Base-by-base conservation (phyloP, 768 basidiomycete genomes). In the Dentipellis fragilis region DNA sequence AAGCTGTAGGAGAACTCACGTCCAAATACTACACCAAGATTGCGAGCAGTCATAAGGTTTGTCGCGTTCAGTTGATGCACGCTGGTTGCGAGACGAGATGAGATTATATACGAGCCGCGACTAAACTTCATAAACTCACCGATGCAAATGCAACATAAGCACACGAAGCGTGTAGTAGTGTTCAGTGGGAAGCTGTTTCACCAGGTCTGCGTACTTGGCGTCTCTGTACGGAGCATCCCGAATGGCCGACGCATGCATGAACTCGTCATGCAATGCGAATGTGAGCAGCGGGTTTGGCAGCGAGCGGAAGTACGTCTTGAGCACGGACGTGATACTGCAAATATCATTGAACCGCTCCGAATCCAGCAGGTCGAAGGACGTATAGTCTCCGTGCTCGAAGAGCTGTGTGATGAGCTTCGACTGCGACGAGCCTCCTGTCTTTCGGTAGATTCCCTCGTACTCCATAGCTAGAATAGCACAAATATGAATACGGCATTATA, bases 381-480 rank as follows among this genome's bases (percentile, higher is more conserved):
- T 67, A 68, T 96, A 95, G 67, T 95, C 87, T 54, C 92, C 93
- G 49, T 88, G 81, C 65, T 98, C 96, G 64, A 99, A 99, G 22
- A 95, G 75, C 59, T 94, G 89, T 0, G 91, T 93, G 71, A 99
- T 97, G 52, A 78, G 78, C 73, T 95, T 95, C 37, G 91, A 88
- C 64, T 94, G 94, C 2, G 88, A 80, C 29, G 89, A 84, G 2
- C 96, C 96, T 34, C 96, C 96, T 0, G 87, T 92, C 73, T 99
- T 99, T 59, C 96, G 91, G 69, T 99, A 99, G 60, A 99, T 92
- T 10, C 96, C 96, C 69, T 99, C 96, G 65, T 93, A 93, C 57
- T 96, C 92, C 72, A 97, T 78, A 4, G 89, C 94, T 90, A 51
- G 29, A 23, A 11, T 36, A 21, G 14, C 9, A 16, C 40, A 47